Evolutionary conservation across 129 eudicot species (phyloP), one percentile per base, ranked within the genome.

Genomic region (Sambucus nigra): DNA sequence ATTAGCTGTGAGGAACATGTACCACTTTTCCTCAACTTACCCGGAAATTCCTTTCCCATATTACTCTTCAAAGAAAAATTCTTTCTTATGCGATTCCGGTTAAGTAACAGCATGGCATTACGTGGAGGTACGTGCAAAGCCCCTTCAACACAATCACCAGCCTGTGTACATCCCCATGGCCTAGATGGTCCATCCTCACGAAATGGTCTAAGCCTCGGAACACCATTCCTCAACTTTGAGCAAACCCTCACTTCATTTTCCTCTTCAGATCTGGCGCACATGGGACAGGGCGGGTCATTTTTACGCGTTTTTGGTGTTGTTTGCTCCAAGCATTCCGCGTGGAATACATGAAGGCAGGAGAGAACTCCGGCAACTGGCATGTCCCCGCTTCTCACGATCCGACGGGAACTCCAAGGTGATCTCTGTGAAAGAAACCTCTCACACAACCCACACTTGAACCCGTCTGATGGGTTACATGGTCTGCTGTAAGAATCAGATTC

Each of bases 321-420:
- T 38, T 91, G 98, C 55, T 91, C 95, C 71, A 85, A 63, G 75
- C 95, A 91, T 63, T 91, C 98, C 2, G 94, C 98, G 63, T 91
- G 98, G 69, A 81, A 91, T 9, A 85, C 93, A 49, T 91, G 98
- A 20, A 81, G 77, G 67, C 95, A 85, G 0, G 95, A 80, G 40
- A 91, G 89, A 45, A 91, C 94, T 57, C 94, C 95, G 9, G 98
- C 69, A 35, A 75, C 80, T 15, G 98, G 98, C 85, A 85, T 71
- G 65, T 83, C 96, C 51, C 86, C 89, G 32, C 81, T 80, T 57
- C 69, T 66, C 17, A 89, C 79, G 15, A 89, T 89, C 60, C 77
- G 69, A 21, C 88, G 80, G 11, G 94, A 76, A 47, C 95, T 72
- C 94, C 94, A 91, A 3, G 98, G 98, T 4, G 98, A 91, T 59